phyloP scores from a whole-genome alignment of 805 yeast genomes.

The Schwanniomyces occidentalis region DNA sequence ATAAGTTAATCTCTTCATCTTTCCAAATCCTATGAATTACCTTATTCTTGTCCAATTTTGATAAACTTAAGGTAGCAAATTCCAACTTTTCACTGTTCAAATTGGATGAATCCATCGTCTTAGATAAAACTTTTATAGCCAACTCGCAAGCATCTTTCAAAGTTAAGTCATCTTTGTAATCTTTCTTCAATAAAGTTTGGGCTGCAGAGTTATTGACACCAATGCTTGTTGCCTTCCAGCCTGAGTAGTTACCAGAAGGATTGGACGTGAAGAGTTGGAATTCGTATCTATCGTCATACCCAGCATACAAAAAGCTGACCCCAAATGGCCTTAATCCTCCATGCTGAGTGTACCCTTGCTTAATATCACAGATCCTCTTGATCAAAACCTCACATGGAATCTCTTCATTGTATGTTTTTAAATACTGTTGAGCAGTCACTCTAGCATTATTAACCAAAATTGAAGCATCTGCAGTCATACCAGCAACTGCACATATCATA shows the following conservation, averaged over 20 bases:
- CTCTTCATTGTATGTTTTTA: conserved; percentile 85
- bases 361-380: conserved; percentile 84
- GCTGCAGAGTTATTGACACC: conserved; percentile 97
- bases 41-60: conserved; percentile 46
- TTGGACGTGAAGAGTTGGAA: conserved; percentile 93
- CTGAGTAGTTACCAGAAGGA: conserved; percentile 96
- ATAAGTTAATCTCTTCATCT: conserved; percentile 70
- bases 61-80: conserved; percentile 74
- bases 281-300: conserved; percentile 85
- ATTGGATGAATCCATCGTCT: conserved; percentile 88
- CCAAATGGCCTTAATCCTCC: conserved; percentile 99
- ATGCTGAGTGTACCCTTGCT: conserved; percentile 97
- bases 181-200: conserved; percentile 93
- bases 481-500: conserved; percentile 93
- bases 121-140: conserved; percentile 87
- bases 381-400: conserved; percentile 93
- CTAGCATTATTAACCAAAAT: conserved; percentile 89
- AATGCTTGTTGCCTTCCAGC: conserved; percentile 97
- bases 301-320: conserved; percentile 94
- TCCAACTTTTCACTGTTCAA: conserved; percentile 89
- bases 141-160: conserved; percentile 78
- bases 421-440: conserved; percentile 76
- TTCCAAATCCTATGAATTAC: conserved; percentile 74
- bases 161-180: conserved; percentile 78
- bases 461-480: conserved; percentile 96